A percentile compares a stretch with the other conserved stretches of the same genome.
Conservation (phyloP, 208 protist species). For the Leishmania amazonensis region DNA sequence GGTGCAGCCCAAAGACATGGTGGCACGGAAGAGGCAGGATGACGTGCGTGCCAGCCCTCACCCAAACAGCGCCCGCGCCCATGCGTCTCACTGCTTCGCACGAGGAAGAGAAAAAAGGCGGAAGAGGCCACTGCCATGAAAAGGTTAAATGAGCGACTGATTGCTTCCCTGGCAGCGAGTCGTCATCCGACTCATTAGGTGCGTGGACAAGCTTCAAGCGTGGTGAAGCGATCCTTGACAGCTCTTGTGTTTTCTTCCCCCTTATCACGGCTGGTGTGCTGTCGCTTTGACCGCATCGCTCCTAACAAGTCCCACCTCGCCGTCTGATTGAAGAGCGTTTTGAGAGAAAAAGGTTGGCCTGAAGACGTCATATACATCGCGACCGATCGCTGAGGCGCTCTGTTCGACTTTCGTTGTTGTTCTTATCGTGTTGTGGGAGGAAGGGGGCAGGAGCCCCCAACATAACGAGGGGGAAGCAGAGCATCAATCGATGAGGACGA, state of each 20-base stretch:
- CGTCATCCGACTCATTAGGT: neutral
- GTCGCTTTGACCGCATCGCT: neutral
- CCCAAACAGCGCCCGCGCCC: neutral
- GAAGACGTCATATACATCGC: neutral
- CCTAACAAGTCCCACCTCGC: neutral
- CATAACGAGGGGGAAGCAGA: neutral
- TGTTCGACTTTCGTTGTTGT: neutral
- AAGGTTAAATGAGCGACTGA: neutral
- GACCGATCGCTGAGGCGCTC: neutral
- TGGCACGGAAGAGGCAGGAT: too few species aligned
- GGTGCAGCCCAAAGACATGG: neutral
- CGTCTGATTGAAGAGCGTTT: neutral
- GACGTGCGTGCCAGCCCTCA: neutral
- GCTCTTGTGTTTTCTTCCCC: neutral
- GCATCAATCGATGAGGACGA: neutral
- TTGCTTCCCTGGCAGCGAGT: neutral
- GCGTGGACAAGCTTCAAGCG: neutral
- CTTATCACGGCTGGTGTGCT: neutral
- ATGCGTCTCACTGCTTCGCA: neutral
- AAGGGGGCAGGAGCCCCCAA: too few species aligned
- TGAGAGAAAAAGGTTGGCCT: neutral
- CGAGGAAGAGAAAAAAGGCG: neutral
- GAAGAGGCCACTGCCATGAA: neutral
- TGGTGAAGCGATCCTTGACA: neutral
- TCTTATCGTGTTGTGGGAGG: neutral